phyloP scores from a whole-genome alignment of 176 grass and related monocot genomes.

The Tillandsia fasciculata region DNA sequence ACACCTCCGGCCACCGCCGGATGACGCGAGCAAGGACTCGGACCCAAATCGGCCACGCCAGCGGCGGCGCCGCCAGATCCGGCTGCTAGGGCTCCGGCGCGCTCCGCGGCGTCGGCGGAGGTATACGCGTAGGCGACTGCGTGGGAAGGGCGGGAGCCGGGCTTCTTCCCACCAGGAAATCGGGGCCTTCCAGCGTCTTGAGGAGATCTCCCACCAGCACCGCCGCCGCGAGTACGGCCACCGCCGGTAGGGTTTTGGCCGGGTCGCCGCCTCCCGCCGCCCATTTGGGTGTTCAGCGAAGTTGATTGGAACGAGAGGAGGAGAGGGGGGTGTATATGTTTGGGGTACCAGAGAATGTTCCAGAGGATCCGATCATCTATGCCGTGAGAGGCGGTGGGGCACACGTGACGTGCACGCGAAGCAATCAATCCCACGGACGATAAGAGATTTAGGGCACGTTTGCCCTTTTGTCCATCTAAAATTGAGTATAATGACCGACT shows the following conservation, averaged over 20 bases:
- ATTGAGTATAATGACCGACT: no score
- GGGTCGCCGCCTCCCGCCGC: neutral
- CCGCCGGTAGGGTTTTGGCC: neutral
- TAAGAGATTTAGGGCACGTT: no score
- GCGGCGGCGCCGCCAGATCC: conserved; percentile 14
- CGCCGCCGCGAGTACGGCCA: neutral
- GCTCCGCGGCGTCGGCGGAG: conserved; percentile 5
- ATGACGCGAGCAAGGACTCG: conserved; percentile 27
- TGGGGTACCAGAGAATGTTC: no score
- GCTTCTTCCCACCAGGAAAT: conserved; percentile 7
- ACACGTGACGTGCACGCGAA: no score
- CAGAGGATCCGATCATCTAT: no score
- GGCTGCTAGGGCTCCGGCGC: neutral
- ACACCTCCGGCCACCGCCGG: conserved; percentile 25
- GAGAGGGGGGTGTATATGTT: neutral
- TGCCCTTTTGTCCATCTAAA: no score
- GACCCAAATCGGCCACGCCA: conserved; percentile 16
- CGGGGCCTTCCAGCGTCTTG: conserved; percentile 5
- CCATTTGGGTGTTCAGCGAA: neutral
- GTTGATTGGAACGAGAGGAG: neutral
- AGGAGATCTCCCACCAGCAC: neutral
- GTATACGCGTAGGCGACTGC: neutral
- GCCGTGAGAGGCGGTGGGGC: no score
- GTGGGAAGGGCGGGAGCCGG: neutral
- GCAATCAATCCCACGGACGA: no score